Conservation (phyloP, 2,329 filamentous ascomycete species). For the Penicillium sp. region DNA sequence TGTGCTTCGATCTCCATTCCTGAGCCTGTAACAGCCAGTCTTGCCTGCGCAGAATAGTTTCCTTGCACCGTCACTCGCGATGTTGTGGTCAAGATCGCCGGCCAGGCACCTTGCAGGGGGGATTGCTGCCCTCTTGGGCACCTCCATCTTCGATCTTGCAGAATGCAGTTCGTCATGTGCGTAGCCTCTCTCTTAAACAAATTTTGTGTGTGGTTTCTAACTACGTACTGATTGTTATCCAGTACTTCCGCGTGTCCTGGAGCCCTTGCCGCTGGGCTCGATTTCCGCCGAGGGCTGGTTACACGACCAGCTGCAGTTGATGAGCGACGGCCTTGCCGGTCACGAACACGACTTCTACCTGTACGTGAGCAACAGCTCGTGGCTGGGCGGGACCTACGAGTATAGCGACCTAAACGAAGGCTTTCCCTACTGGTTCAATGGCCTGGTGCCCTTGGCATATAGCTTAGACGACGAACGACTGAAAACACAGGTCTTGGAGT, state of each 20-base stretch:
- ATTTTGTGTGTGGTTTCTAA: too few relatives aligned
- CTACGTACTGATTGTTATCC: too few relatives aligned
- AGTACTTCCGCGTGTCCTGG: slow-evolving; percentile 14
- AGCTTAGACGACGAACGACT: slow-evolving; percentile 46
- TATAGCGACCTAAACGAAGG: slow-evolving; percentile 54
- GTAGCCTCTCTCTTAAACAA: not conserved
- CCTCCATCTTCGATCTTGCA: slow-evolving; percentile 2
- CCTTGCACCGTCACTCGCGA: slow-evolving; percentile 1
- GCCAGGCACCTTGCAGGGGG: not conserved
- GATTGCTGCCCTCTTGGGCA: not conserved
- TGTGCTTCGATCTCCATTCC: not conserved
- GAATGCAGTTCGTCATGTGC: slow-evolving; percentile 4
- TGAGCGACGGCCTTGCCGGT: slow-evolving; percentile 51
- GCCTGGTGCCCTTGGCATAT: slow-evolving; percentile 55
- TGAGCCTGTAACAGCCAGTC: not conserved
- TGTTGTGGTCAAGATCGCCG: not conserved
- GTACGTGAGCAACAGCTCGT: slow-evolving; percentile 50
- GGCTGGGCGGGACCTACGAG: slow-evolving; percentile 50
- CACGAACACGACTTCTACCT: slow-evolving; percentile 54
- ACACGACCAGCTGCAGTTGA: slow-evolving; percentile 46
- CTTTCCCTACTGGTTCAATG: slow-evolving; percentile 58
- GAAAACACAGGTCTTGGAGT: slow-evolving; percentile 47
- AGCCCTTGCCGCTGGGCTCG: slow-evolving; percentile 43
- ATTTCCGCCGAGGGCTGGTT: slow-evolving; percentile 53
- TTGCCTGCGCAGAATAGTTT: not conserved